A percentile compares a stretch with the other conserved stretches of the same genome.
phyloP scores from a whole-genome alignment of 306 rosid genomes.

The Trifolium pratense region DNA sequence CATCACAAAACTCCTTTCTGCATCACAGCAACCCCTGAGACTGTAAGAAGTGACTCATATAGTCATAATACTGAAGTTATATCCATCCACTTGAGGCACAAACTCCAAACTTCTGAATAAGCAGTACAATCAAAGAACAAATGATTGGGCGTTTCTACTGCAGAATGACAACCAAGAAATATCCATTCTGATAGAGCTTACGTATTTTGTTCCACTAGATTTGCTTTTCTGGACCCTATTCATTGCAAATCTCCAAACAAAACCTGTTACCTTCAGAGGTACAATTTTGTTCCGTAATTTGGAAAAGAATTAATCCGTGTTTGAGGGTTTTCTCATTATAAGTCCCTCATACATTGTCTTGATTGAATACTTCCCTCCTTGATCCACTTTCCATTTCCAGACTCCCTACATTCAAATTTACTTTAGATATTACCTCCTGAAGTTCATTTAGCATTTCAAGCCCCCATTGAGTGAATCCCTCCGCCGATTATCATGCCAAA shows the following conservation, averaged over 20 bases:
- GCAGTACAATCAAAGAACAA: not conserved
- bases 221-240: not conserved
- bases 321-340: not conserved
- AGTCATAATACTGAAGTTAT: not conserved
- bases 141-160: not conserved
- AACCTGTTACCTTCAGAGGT: not conserved
- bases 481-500: not conserved
- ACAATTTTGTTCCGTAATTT: not conserved
- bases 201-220: not conserved
- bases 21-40: not conserved
- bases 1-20: not conserved
- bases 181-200: too few relatives aligned
- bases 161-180: not conserved
- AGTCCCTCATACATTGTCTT: slow-evolving; percentile 1
- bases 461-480: not conserved
- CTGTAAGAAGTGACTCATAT: slow-evolving; percentile 14
- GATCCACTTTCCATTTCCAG: not conserved
- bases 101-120: not conserved
- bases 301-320: not conserved
- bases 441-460: not conserved
- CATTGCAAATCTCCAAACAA: not conserved
- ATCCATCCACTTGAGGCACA: not conserved
- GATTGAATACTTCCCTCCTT: not conserved
- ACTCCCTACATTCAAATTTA: not conserved
- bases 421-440: not conserved